phyloP scores from a whole-genome alignment of 306 rosid species.

The Abrus pulchellus region DNA sequence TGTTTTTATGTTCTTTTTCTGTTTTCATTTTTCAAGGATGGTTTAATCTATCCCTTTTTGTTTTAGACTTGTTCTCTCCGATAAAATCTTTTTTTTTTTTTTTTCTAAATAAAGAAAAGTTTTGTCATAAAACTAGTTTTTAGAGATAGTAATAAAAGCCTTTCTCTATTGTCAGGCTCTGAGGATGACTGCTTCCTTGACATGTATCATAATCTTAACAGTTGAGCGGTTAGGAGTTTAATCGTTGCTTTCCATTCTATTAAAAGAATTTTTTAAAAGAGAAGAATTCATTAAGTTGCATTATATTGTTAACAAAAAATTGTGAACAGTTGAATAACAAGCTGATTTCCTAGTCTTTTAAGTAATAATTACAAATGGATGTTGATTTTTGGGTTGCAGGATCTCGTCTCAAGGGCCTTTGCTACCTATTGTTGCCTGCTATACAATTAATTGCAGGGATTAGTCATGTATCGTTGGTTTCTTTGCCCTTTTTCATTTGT shows the following conservation, averaged over 20 bases:
- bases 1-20: neutral
- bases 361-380: conserved; percentile 24
- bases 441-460: conserved; percentile 88
- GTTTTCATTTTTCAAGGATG: conserved; percentile 20
- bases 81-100: neutral
- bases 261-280: neutral
- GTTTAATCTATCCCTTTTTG: conserved; percentile 20
- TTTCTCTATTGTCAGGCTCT: neutral
- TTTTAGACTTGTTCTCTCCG: conserved; percentile 17
- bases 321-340: conserved; percentile 13
- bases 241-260: neutral
- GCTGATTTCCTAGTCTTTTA: conserved; percentile 5
- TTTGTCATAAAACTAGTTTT: conserved; percentile 10
- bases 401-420: conserved; percentile 72
- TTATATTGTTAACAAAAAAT: neutral
- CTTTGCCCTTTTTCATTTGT: conserved; percentile 91
- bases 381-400: conserved; percentile 59
- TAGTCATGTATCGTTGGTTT: conserved; percentile 89
- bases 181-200: conserved; percentile 33
- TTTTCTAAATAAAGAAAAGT: conserved; percentile 2
- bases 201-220: neutral
- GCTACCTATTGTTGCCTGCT: conserved; percentile 87
- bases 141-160: conserved; percentile 8
- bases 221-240: conserved; percentile 21
- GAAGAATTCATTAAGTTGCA: conserved; percentile 31